Evolutionary conservation across 2,329 filamentous ascomycete species (phyloP), one percentile per base, ranked within the genome.

Genomic region (Camillea tinctor): DNA sequence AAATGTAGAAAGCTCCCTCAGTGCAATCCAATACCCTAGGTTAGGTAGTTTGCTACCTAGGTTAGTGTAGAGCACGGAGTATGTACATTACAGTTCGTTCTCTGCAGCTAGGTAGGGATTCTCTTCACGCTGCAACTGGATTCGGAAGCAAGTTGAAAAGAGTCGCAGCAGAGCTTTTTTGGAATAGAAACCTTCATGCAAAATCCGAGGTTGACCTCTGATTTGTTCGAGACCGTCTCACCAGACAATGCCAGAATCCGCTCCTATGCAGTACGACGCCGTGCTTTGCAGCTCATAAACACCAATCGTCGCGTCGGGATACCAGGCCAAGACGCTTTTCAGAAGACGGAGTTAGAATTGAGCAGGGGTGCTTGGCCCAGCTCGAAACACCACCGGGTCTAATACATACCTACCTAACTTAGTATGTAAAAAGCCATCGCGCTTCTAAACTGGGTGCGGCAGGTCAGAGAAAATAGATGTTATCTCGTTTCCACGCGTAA

Each of bases 241-340:
- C 63, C 52, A 63, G 48, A 52, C 55, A 56, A 48, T 52, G 54
- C 44, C 54, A 55, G 54, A 59, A 65, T 60, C 62, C 61, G 58
- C 60, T 58, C 40, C 58, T 61, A 59, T 57, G 60, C 57, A 60
- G 40, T 36, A 48, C 26, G 52, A 20, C 26, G 52, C 52, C 40
- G 54, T 57, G 54, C 24, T 22, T 21, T 30, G 44, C 26, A 36
- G 23, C 50, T 5, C 3, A n/a, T n/a, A 51, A 50, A 53, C 55
- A 24, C 70, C 71, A 72, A 72, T 73, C 55, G 62, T 71, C 70
- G 65, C 71, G 71, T 72, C 65, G 19, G 49, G 54, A 64, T 62
- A 19, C 24, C 50, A 53, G 60, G 60, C 68, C 66, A 66, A 61
- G 50, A 56, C 36, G 17, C 21, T 21, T n/a, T 24, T 54, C 36